Evolutionary conservation across 345 rosid genomes (phyloP), one percentile per base, ranked within the genome.

Genomic region (Passiflora organensis): DNA sequence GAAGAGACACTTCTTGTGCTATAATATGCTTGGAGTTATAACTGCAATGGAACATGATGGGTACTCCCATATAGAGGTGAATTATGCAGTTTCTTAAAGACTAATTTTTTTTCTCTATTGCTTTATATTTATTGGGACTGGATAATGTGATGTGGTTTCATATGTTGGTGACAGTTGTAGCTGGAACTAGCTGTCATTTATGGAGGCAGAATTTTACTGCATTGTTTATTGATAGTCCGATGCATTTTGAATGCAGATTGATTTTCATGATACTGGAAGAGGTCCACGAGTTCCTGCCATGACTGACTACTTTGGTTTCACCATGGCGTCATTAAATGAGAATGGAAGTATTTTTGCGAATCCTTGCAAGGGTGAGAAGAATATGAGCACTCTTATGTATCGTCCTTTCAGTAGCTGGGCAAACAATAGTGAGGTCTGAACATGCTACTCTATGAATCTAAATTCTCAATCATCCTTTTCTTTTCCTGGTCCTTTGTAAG

Each of bases 231-330:
- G 51, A 73, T 64, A 49, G 43, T 55, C 56, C 15, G 34, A 37
- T 56, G 53, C 46, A 16, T 60, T 52, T 20, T 63, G 64, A 47
- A 55, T 71, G 52, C 84, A 89, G 99, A 83, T 84, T 42, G 95
- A 89, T 74, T 93, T 93, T 72, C 99, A 93, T 76, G 99, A 93
- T 59, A 93, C 99, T 39, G 77, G 96, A 56, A 81, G 77, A 68
- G 94, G 99, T 65, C 85, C 91, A 53, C 83, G 95, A 65, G 87
- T 93, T 66, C 91, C 96, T 41, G 76, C 99, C 24, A 93, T 93
- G 99, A 84, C 84, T 10, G 99, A 93, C 78, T 72, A 89, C 55
- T 93, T 84, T 60, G 99, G 99, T 63, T 93, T 93, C 78, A 89
- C 94, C 28, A 77, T 93, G 86, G 99, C 99, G 56, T 77, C 96